Evolutionary conservation across 805 yeast species (phyloP).

Genomic region (Candida sakaeoensis): DNA sequence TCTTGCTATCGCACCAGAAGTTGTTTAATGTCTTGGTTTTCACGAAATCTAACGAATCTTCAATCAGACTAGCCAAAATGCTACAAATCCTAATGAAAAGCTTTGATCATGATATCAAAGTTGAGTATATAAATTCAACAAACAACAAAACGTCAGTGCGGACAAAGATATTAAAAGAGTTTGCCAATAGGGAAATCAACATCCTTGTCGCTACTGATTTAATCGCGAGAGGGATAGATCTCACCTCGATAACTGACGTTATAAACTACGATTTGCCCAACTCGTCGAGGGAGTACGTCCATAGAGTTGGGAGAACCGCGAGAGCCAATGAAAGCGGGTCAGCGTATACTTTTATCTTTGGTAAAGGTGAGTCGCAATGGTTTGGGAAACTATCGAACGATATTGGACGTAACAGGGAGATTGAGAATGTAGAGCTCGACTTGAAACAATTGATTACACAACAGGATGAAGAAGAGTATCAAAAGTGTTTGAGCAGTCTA

Average conservation of each 20-base stretch:
- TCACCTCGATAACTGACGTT: conserved; percentile 65
- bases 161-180: conserved; percentile 53
- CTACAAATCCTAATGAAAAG: conserved; percentile 40
- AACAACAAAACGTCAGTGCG: conserved; percentile 49
- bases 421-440: conserved; percentile 21
- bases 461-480: conserved; percentile 24
- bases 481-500: conserved; percentile 23
- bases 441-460: conserved; percentile 18
- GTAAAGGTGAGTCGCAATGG: conserved; percentile 76
- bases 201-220: conserved; percentile 80
- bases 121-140: conserved; percentile 55
- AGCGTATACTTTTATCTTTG: conserved; percentile 71
- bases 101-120: conserved; percentile 12
- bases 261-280: conserved; percentile 88
- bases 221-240: conserved; percentile 93
- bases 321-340: conserved; percentile 80
- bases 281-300: conserved; percentile 88
- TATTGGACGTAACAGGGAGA: conserved; percentile 37
- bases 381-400: conserved; percentile 46
- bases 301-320: conserved; percentile 96
- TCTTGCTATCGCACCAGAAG: conserved; percentile 37
- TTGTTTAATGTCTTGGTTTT: conserved; percentile 52
- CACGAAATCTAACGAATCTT: conserved; percentile 78
- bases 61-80: conserved; percentile 72
- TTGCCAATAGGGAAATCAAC: conserved; percentile 49